A percentile compares a stretch with the other conserved stretches of the same genome.
phyloP scores from a whole-genome alignment of 2,329 filamentous ascomycete genomes.

The Rhinocladiella similis region DNA sequence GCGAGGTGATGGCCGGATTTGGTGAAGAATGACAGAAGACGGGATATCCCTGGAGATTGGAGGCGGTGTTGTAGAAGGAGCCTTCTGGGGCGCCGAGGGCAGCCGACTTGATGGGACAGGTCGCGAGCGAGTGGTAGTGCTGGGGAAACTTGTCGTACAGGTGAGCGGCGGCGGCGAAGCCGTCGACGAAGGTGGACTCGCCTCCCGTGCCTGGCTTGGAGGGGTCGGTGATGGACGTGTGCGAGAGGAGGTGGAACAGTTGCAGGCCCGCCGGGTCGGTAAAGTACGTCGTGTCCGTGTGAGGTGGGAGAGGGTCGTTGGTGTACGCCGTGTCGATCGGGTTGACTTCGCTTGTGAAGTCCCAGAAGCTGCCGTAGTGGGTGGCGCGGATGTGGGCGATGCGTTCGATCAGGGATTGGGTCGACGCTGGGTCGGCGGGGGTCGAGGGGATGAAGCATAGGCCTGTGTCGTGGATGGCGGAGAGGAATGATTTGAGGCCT shows the following conservation, averaged over 20 bases:
- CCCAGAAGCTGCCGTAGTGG: slow-evolving; percentile 85
- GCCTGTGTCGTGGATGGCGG: slow-evolving; percentile 24
- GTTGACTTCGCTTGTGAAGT: slow-evolving; percentile 86
- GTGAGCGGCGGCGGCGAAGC: slow-evolving; percentile 69
- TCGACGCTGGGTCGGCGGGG: slow-evolving; percentile 59
- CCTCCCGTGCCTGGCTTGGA: slow-evolving; percentile 62
- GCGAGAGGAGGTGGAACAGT: slow-evolving; percentile 86
- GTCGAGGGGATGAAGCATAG: slow-evolving; percentile 27
- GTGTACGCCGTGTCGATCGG: slow-evolving; percentile 93
- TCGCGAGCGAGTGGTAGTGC: slow-evolving; percentile 60
- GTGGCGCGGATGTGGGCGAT: slow-evolving; percentile 88
- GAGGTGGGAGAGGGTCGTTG: slow-evolving; percentile 74
- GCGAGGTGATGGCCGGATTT: slow-evolving; percentile 1
- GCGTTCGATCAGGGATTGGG: slow-evolving; percentile 70
- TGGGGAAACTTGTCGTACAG: slow-evolving; percentile 56
- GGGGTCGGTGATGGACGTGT: slow-evolving; percentile 48
- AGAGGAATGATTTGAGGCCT: slow-evolving; percentile 22
- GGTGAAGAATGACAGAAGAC: slow-evolving; percentile 63
- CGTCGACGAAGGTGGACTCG: slow-evolving; percentile 79
- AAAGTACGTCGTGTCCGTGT: slow-evolving; percentile 97
- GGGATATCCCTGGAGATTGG: slow-evolving; percentile 55
- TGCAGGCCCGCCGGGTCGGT: slow-evolving; percentile 88
- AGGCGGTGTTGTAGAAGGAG: slow-evolving; percentile 65
- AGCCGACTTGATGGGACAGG: slow-evolving; percentile 68
- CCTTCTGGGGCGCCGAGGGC: slow-evolving; percentile 76